Base-by-base conservation (phyloP, 169 alveolate genomes). In the Babesia sp. region DNA sequence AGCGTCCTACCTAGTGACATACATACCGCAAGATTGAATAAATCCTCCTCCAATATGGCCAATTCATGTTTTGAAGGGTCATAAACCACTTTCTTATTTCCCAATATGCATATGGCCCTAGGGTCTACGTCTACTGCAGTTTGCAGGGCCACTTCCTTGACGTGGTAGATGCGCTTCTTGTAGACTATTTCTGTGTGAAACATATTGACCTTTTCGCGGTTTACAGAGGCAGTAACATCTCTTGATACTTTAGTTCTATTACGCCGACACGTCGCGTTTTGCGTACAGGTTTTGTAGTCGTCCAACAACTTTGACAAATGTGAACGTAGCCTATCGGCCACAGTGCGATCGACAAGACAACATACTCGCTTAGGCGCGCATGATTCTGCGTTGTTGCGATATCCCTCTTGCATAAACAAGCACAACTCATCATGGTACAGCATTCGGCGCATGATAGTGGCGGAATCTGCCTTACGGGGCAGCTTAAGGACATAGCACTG, bases 1-100 rank as follows among this genome's bases (percentile, higher is more conserved):
- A 71, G 46, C 12, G 71, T 71, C 41, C 71, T 57, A 12, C 72
- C 72, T 9, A 72, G 71, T 14, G 63, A 28, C 0, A 75, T 34
- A 22, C 60, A 59, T 44, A 31, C 71, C 9, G 36, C 69, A 9
- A 75, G 41, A 48, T 75, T 63, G 69, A 75, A 75, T 39, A 75
- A 22, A 41, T 75, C 76, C 71, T 75, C 78, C 44, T 75, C 85
- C 29, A 75, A 59, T 8, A 69, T 59, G 36, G 76, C 70, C 50
- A 75, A 16, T 54, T 75, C 85, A 31, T 75, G 37, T 55, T 50
- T 75, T 22, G n/a, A 36, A 2, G 61, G 37, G 24, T 72, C 64
- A 29, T 31, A 72, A 24, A 22, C 29, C 2, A n/a, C 37, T 2
- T 29, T 36, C n/a, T 14, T n/a, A 20, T 29, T 29, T 18, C 48